Evolutionary conservation across 495 filamentous ascomycete species (phyloP).

Genomic region (Apiosordaria backusii): DNA sequence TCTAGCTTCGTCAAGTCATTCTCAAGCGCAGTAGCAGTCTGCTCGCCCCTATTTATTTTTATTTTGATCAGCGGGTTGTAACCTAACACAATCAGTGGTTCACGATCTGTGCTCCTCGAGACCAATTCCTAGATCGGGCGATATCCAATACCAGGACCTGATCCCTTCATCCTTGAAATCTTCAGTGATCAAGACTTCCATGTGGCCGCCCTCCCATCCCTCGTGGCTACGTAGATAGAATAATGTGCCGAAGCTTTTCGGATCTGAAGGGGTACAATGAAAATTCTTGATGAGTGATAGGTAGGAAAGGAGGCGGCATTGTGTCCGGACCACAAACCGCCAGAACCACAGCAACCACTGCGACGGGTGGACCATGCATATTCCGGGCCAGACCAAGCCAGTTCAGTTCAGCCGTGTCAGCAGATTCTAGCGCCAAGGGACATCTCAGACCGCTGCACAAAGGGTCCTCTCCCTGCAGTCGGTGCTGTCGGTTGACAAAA

Average conservation of each 20-base stretch:
- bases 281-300: background rate
- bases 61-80: background rate
- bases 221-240: background rate
- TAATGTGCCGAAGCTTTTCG: background rate
- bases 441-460: background rate
- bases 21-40: constrained; percentile 52
- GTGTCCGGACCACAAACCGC: background rate
- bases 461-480: background rate
- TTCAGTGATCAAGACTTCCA: no score
- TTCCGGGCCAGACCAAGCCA: background rate
- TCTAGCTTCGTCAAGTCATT: constrained; percentile 50
- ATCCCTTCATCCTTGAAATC: background rate
- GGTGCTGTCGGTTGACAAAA: background rate
- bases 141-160: background rate
- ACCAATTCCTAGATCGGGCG: background rate
- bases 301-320: background rate
- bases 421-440: background rate
- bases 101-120: background rate
- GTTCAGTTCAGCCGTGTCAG: background rate
- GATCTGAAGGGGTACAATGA: background rate
- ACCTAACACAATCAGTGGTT: background rate
- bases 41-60: constrained; percentile 47
- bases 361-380: background rate
- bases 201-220: background rate
- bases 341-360: background rate